Percentiles rank a stretch among this genome's conserved stretches.
Conservation (phyloP, 257 asterid genomes). For the Ehretia macrophylla region DNA sequence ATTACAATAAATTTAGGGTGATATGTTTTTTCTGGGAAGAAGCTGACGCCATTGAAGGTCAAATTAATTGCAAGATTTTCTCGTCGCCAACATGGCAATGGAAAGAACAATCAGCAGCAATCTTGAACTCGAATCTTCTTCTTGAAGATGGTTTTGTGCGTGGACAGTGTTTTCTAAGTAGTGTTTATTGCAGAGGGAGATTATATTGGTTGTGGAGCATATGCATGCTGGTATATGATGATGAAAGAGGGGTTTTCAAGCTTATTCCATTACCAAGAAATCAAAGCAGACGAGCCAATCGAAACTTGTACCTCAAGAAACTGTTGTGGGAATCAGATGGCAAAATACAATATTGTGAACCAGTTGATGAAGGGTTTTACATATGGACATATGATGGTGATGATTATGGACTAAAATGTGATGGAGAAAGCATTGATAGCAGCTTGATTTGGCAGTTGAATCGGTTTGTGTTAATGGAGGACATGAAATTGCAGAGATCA, state of each 20-base stretch:
- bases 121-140: slow-evolving; percentile 8
- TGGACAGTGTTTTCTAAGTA: slow-evolving; percentile 1
- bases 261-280: slow-evolving; percentile 12
- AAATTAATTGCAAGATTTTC: slow-evolving; percentile 11
- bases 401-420: neutral
- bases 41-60: slow-evolving; percentile 4
- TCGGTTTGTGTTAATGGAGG: slow-evolving; percentile 5
- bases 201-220: slow-evolving; percentile 22
- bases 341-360: slow-evolving; percentile 9
- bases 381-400: slow-evolving; percentile 9
- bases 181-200: slow-evolving; percentile 10
- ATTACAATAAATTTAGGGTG: neutral
- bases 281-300: neutral
- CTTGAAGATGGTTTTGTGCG: slow-evolving; percentile 5
- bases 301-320: neutral
- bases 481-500: neutral
- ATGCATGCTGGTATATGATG: slow-evolving; percentile 15
- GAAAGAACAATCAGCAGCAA: slow-evolving; percentile 4
- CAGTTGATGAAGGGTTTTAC: neutral
- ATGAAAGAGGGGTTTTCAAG: slow-evolving; percentile 3
- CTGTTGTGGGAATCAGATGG: slow-evolving; percentile 26
- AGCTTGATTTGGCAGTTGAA: slow-evolving; percentile 7
- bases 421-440: neutral
- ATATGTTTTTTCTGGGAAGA: slow-evolving; percentile 17
- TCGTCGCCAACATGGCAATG: slow-evolving; percentile 19